Conservation (phyloP, 2,329 filamentous ascomycete genomes). For the Herpotrichia juniperi region DNA sequence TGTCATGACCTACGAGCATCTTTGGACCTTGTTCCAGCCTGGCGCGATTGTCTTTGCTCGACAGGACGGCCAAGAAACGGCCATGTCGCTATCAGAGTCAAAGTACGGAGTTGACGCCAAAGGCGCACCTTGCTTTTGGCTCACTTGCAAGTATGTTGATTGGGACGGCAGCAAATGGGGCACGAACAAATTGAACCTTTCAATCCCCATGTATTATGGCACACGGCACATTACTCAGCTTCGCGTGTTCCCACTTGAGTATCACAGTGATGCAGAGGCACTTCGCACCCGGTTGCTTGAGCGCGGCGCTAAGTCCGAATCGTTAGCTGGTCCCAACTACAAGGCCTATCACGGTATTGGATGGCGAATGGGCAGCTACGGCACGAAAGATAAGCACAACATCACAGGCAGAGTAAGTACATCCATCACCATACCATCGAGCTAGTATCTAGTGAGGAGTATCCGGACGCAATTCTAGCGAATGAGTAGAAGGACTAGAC, state of each 20-base stretch:
- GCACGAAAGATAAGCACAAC: slow-evolving; percentile 48
- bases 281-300: slow-evolving; percentile 50
- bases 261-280: slow-evolving; percentile 48
- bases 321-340: slow-evolving; percentile 57
- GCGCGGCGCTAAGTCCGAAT: slow-evolving; percentile 55
- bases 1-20: slow-evolving; percentile 49
- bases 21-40: slow-evolving; percentile 55
- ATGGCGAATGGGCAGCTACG: slow-evolving; percentile 44
- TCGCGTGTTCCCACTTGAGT: slow-evolving; percentile 52
- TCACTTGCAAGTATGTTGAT: slow-evolving; percentile 44
- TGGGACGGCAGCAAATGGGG: slow-evolving; percentile 47
- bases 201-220: slow-evolving; percentile 41
- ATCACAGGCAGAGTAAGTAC: slow-evolving; percentile 47
- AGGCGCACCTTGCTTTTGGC: slow-evolving; percentile 45
- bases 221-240: slow-evolving; percentile 52
- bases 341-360: slow-evolving; percentile 55
- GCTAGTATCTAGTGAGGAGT: too few species aligned
- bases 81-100: slow-evolving; percentile 34
- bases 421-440: too few species aligned
- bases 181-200: slow-evolving; percentile 32
- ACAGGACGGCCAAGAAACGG: slow-evolving; percentile 46
- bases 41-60: slow-evolving; percentile 33
- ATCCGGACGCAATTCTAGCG: too few species aligned
- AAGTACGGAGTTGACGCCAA: slow-evolving; percentile 41
- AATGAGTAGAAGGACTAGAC: too few species aligned